Base-by-base conservation (phyloP, 116 monocot genomes). In the Phalaenopsis hybrid region DNA sequence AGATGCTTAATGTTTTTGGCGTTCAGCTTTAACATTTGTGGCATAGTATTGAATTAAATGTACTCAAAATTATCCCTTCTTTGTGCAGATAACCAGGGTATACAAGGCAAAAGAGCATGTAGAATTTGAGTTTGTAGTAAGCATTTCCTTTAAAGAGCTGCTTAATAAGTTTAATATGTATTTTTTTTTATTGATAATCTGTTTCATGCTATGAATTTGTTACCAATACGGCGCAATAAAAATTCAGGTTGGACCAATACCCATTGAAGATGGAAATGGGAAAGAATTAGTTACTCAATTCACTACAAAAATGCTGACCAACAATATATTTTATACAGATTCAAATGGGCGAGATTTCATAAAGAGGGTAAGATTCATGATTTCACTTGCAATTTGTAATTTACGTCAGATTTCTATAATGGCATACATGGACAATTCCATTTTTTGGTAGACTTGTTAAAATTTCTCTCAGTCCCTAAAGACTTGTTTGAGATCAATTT, bases 311-410 rank as follows among this genome's bases (percentile, higher is more conserved):
- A 86, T 95, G 90, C 73, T 31, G 51, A 93, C 88, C 44, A 88
- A 91, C 81, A 99, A 93, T 84, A 92, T 90, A 82, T 99, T 99
- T 81, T 99, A 88, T 46, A 99, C 99, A 20, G 99, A 99, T 87
- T 99, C 99, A 18, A 99, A 84, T 86, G 99, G 99, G 28, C 99
- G 99, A 28, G 95, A 99, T 89, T 99, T 95, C 81, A 87, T 99
- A 77, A 95, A 93, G 86, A 90, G 99, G 93, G 99, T 99, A 93
- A 82, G 76, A 34, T 80, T 33, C 44, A 74, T 79, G 76, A 77
- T 76, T 73, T 51, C 72, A 28, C 72, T 72, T 28, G 31, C 72
- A 63, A 23, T 21, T 63, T 72, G 41, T 33, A 28, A 68, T 78
- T 25, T 65, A 68, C 49, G 8, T 78, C 55, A 0, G 57, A 76